A percentile compares a stretch with the other conserved stretches of the same genome.
Conservation (phyloP, 768 basidiomycete species). For the Boletus huronensis region DNA sequence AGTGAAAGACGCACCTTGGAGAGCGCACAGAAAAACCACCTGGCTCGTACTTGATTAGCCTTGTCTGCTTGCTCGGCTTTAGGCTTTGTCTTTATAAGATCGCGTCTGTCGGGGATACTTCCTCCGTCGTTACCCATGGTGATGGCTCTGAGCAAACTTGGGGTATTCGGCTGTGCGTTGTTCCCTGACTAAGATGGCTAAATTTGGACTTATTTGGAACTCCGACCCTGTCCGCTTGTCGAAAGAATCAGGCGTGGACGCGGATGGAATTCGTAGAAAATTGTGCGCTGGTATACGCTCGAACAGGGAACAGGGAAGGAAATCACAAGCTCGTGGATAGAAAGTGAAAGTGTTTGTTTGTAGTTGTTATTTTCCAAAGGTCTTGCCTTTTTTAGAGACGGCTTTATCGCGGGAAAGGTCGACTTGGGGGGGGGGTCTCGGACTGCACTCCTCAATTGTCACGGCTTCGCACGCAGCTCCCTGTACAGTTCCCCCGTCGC, state of each 20-base stretch:
- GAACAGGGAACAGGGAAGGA: neutral
- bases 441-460: constrained; percentile 1
- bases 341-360: constrained; percentile 17
- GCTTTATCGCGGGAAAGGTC: constrained; percentile 4
- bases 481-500: constrained; percentile 5
- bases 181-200: constrained; percentile 2
- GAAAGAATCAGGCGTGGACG: neutral
- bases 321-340: neutral
- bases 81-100: constrained; percentile 67
- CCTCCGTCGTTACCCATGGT: constrained; percentile 87
- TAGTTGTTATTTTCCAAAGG: constrained; percentile 23
- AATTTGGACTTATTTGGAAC: neutral
- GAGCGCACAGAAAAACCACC: constrained; percentile 92
- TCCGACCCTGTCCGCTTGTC: constrained; percentile 2
- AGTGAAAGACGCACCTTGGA: constrained; percentile 67
- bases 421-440: neutral
- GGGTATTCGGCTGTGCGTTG: too few relatives aligned
- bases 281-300: too few relatives aligned
- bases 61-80: constrained; percentile 91
- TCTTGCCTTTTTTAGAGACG: constrained; percentile 12
- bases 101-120: constrained; percentile 81
- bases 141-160: neutral
- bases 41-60: constrained; percentile 81
- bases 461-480: constrained; percentile 2
- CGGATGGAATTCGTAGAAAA: neutral